A percentile compares a stretch with the other conserved stretches of the same genome.
Evolutionary conservation across 345 rosid genomes (phyloP).

Genomic region (Eucalyptus urophylla): DNA sequence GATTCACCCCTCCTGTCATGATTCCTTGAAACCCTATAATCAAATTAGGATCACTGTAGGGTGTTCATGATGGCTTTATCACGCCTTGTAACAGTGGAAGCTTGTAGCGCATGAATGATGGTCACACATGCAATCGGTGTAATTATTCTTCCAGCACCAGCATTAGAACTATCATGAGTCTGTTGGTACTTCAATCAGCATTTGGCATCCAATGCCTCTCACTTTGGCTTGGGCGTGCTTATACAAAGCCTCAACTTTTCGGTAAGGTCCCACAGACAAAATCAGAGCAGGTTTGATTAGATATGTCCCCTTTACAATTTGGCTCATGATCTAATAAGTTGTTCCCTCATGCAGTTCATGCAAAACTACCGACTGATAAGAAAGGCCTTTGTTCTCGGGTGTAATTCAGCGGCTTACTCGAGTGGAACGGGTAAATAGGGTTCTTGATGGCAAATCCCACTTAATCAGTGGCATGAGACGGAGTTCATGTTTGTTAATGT

Average conservation of each 20-base stretch:
- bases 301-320: background rate
- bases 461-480: background rate
- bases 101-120: background rate
- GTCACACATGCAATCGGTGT: background rate
- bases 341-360: background rate
- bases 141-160: background rate
- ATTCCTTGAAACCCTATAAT: background rate
- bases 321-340: background rate
- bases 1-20: background rate
- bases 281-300: background rate
- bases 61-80: background rate
- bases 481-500: background rate
- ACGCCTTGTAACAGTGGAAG: background rate
- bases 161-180: background rate
- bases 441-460: background rate
- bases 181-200: background rate
- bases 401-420: background rate
- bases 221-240: background rate
- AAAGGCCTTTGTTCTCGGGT: background rate
- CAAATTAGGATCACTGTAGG: background rate
- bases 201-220: background rate
- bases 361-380: background rate
- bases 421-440: background rate
- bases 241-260: background rate
- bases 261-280: background rate